Conservation (phyloP, 805 yeast species). For the Lachancea lanzarotensis region DNA sequence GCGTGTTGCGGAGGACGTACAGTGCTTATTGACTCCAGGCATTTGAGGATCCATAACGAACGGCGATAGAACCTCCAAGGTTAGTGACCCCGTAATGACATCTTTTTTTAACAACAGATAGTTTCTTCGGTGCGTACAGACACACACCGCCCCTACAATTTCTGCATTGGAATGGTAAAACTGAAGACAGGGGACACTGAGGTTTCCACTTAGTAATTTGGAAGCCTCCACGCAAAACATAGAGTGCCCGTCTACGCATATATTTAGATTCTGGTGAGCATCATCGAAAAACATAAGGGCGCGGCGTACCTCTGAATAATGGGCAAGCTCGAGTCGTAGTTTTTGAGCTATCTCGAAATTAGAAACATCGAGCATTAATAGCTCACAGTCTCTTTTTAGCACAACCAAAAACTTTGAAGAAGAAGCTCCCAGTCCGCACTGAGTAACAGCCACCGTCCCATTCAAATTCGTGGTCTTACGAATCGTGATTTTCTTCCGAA, state of each 20-base stretch:
- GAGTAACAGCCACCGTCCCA: neutral
- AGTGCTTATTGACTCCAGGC: neutral
- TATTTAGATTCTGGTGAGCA: neutral
- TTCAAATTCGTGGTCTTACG: neutral
- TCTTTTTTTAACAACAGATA: neutral
- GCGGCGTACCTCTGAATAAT: neutral
- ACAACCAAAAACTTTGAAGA: neutral
- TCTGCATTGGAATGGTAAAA: neutral
- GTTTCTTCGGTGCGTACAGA: neutral
- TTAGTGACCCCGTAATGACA: neutral
- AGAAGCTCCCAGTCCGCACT: neutral
- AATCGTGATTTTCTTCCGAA: neutral
- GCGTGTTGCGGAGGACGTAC: too few relatives aligned
- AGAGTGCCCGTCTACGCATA: neutral
- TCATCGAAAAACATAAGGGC: neutral
- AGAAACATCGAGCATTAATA: neutral
- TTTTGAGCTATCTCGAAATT: neutral
- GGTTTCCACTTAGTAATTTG: neutral
- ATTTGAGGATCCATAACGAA: neutral
- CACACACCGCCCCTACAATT: neutral
- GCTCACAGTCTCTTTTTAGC: neutral
- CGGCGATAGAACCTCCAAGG: neutral
- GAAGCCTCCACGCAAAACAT: neutral
- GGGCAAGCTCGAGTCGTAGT: neutral
- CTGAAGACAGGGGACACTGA: neutral